Conservation (phyloP, 163 green algal species). For the Chlamydomonas reinhardtii region DNA sequence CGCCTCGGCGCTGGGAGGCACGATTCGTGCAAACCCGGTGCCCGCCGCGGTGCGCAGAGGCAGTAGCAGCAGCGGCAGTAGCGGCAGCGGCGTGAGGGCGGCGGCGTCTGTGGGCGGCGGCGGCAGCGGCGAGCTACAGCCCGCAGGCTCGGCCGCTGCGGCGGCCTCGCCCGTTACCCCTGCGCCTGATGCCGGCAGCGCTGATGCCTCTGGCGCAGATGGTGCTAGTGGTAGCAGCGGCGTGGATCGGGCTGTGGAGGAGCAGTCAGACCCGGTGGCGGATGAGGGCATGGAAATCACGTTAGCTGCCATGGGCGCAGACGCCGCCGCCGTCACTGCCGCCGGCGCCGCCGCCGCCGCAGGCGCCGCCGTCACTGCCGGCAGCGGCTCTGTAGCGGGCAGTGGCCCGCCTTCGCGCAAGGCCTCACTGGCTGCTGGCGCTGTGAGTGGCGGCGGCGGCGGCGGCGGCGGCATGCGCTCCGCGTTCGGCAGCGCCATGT, state of each 20-base stretch:
- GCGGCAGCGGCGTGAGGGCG: neutral
- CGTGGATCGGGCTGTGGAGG: neutral
- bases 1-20: neutral
- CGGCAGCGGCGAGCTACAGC: constrained; percentile 2
- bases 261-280: neutral
- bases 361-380: no score
- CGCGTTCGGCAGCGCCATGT: constrained; percentile 5
- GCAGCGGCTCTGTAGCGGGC: no score
- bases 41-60: no score
- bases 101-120: constrained; percentile 1
- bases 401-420: no score
- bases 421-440: no score
- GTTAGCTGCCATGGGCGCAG: no score
- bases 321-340: neutral
- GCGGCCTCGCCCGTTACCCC: no score
- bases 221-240: neutral
- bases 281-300: neutral
- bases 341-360: no score
- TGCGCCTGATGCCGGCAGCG: no score
- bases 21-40: no score
- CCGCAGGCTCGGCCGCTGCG: neutral
- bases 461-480: neutral
- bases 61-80: neutral
- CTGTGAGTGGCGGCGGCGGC: no score
- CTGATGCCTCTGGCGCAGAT: no score